Base-by-base conservation (phyloP, 228 moss, liverwort and hornwort genomes). In the Sphagnum fallax region DNA sequence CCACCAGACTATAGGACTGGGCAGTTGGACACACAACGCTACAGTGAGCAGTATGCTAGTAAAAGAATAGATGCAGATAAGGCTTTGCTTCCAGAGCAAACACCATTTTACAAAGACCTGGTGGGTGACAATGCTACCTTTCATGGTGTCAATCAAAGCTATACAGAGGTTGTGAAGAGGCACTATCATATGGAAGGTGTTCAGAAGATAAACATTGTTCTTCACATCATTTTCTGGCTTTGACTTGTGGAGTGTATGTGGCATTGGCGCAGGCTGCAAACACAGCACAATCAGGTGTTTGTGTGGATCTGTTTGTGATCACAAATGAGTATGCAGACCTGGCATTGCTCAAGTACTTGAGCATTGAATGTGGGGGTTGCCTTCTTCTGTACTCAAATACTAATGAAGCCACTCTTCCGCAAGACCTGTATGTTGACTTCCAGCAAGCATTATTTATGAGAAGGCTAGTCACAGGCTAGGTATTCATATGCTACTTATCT, bases 1-100 rank as follows among this genome's bases (percentile, higher is more conserved):
- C 94, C 98, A 12, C 98, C 98, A 79, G 98, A 98, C 81, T 94
- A 94, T 71, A 94, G 98, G 73, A 81, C 92, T 72, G 98, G 98
- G 68, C 94, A 91, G 69, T 74, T 98, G 79, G 98, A 98, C 86
- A 98, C 98, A 51, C 90, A 81, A 65, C 94, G 98, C 70, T 98
- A 98, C 68, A 89, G 94, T 74, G 98, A 98, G 79, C 98, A 98
- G 78, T 98, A 98, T 73, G 82, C 98, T 6, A 98, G 93, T 78
- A 98, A 84, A 80, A 81, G 94, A 64, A 88, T 90, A 77, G 98
- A 98, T 79, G 98, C 98, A 49, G 98, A 98, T 79, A 98, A 88
- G 79, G 98, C 98, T 71, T 85, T 98, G 55, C 98, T 98, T 77
- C 98, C 98, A 48, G 94, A 87, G 73, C 98, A 98, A 83, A 94